Conservation (phyloP, 164 flowering plant genomes). For the Warburgia ugandensis region DNA sequence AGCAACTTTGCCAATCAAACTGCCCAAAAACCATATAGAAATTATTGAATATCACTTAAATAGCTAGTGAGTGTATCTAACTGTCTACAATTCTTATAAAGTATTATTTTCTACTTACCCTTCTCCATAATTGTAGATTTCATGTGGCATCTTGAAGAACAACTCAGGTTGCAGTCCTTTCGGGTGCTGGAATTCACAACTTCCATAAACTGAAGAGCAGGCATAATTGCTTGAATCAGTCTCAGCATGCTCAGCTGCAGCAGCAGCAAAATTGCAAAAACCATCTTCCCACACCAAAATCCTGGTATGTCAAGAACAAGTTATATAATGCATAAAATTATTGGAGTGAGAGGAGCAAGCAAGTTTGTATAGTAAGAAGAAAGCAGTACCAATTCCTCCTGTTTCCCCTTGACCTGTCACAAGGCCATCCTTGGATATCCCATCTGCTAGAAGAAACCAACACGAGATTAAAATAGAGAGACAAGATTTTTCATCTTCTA, state of each 20-base stretch:
- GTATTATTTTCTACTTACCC: conserved; percentile 34
- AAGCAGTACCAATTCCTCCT: conserved; percentile 81
- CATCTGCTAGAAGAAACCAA: conserved; percentile 39
- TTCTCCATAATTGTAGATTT: conserved; percentile 98
- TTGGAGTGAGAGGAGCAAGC: not conserved
- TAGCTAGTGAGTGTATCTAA: not conserved
- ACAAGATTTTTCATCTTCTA: not conserved
- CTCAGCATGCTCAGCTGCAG: conserved; percentile 31
- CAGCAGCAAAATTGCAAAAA: conserved; percentile 89
- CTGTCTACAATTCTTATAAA: not conserved
- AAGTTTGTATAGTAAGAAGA: not conserved
- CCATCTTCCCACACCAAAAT: conserved; percentile 98
- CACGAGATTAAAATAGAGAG: not conserved
- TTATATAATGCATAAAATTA: not conserved
- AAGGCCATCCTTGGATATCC: conserved; percentile 83
- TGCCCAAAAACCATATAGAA: conserved; percentile 24
- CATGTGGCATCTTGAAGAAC: conserved; percentile 99
- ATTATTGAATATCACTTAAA: not conserved
- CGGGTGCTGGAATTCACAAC: conserved; percentile 47
- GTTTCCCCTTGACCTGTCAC: conserved; percentile 91
- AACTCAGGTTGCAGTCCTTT: conserved; percentile 92
- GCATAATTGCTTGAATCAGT: conserved; percentile 32
- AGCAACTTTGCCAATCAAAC: conserved; percentile 93
- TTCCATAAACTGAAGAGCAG: conserved; percentile 32
- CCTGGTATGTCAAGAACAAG: conserved; percentile 31